Evolutionary conservation across 164 flowering plant genomes (phyloP).

Genomic region (Magnolia sinica): DNA sequence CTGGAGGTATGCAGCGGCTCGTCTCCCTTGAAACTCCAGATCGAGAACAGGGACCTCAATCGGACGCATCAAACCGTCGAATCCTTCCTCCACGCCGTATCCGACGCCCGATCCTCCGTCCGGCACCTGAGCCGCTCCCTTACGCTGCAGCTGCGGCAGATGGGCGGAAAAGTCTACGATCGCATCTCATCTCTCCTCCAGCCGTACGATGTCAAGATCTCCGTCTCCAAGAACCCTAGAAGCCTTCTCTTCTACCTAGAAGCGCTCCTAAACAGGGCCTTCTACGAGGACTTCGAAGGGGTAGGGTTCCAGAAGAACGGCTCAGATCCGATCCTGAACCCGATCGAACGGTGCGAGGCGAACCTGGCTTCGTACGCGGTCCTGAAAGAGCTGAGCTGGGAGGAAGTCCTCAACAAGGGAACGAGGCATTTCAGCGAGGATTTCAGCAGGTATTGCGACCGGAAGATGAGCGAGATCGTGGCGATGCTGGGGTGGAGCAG

Average conservation of each 20-base stretch:
- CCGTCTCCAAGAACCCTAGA: conserved; percentile 47
- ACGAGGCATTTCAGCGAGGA: conserved; percentile 81
- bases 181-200: conserved; percentile 51
- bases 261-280: conserved; percentile 61
- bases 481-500: conserved; percentile 79
- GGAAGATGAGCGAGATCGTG: conserved; percentile 88
- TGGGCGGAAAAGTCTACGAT: conserved; percentile 52
- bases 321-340: conserved; percentile 48
- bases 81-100: conserved; percentile 52
- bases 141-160: conserved; percentile 53
- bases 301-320: conserved; percentile 53
- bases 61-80: conserved; percentile 32
- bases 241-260: conserved; percentile 48
- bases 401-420: conserved; percentile 79
- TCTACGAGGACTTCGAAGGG: conserved; percentile 82
- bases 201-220: conserved; percentile 56
- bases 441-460: conserved; percentile 79
- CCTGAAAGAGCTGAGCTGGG: conserved; percentile 72
- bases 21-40: conserved; percentile 9
- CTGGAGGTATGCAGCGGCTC: conserved; percentile 40
- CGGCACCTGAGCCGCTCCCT: conserved; percentile 54
- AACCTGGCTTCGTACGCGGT: conserved; percentile 40
- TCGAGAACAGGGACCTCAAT: conserved; percentile 1
- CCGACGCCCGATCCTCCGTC: conserved; percentile 62
- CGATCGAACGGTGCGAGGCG: conserved; percentile 55